Evolutionary conservation across 495 filamentous ascomycete species (phyloP), one percentile per base, ranked within the genome.

Genomic region (Collariella sp.): DNA sequence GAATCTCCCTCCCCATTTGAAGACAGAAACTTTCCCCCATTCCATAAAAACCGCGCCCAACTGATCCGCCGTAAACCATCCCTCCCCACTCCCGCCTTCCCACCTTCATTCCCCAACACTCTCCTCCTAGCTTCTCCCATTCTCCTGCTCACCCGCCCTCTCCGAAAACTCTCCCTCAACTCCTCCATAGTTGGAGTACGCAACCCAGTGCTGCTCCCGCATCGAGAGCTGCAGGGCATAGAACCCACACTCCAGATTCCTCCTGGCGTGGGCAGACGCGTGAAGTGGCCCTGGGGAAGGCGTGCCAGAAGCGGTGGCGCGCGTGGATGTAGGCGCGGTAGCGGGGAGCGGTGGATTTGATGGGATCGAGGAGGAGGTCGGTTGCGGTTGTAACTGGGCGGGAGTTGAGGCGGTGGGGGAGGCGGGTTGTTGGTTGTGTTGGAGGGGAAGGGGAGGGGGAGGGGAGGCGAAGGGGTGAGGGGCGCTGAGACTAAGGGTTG

Each of bases 231-330:
- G 24, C 16, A 60, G 18, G 2, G 61, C 61, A 24, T 63, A 18
- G 2, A 63, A 33, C 4, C 46, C 61, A 55, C 61, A 63, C 33
- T 60, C 52, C 15, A 63, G 58, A 36, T 59, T 19, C 3, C 38
- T 42, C 15, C 55, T 0, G 54, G 52, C 18, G 61, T 63, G 7
- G 44, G 44, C 11, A 63, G 31, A 18, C 61, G 58, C 1, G 24
- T 11, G 55, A 56, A 63, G 0, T 0, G 1, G 19, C 61, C 61
- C 10, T 10, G 3, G 57, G 55, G 46, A 63, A 63, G 40, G 57
- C 19, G 5, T 49, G 36, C 52, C 55, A 63, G 51, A 63, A 63
- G 34, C 42, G 54, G 46, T 50, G 18, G 48, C 61, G 61, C 5
- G 57, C 57, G 48, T 34, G 54, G 33, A 47, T 4, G 55, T 60